Base-by-base conservation (phyloP, 768 basidiomycete species). In the Suillus weaverae region DNA sequence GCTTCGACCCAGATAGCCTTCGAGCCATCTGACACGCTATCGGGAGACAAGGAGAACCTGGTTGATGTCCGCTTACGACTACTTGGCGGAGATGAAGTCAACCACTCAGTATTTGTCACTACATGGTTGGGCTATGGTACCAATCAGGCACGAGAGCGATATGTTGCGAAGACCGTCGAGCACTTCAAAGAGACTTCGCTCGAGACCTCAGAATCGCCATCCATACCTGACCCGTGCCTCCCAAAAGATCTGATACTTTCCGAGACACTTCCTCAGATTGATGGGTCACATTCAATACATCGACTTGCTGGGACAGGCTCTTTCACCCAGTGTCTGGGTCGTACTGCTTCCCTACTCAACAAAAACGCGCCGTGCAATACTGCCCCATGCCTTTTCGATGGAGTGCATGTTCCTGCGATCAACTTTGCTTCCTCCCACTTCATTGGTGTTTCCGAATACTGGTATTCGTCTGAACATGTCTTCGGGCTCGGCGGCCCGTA, bases 71-170 rank as follows among this genome's bases (percentile, higher is more conserved):
- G 90, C 41, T 74, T 99, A 63, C 85, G 94, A 56, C 81, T 97
- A 43, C 74, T 99, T 46, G 85, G 89, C 38, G 97, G 97, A 18
- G 84, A 90, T 70, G 93, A 94, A 71, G 91, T 99, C 57, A 85
- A 85, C 64, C 96, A 97, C 78, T 87, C 89, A 66, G 94, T 99
- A 30, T 99, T 99, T 66, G 97, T 98, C 63, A 97, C 97, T 60
- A 98, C 96, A 1, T 99, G 97, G 97, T 79, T 99, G 32, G 97
- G 97, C 13, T 99, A 97, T 74, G 97, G 97, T 14, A 98, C 97
- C 38, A 99, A 99, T 70, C 90, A 95, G 76, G 97, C 95, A n/a
- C 79, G 97, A 71, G 93, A 97, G 73, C 87, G 97, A 61, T 99
- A 99, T 76, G 86, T 96, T 39, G 87, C 90, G 10, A 75, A 79